Percentiles rank a stretch among this genome's conserved stretches.
These are phyloP conservation scores for Inga oerstediana DNA, from an alignment of 306 rosid genomes.

Conservation along the genomic window DNA sequence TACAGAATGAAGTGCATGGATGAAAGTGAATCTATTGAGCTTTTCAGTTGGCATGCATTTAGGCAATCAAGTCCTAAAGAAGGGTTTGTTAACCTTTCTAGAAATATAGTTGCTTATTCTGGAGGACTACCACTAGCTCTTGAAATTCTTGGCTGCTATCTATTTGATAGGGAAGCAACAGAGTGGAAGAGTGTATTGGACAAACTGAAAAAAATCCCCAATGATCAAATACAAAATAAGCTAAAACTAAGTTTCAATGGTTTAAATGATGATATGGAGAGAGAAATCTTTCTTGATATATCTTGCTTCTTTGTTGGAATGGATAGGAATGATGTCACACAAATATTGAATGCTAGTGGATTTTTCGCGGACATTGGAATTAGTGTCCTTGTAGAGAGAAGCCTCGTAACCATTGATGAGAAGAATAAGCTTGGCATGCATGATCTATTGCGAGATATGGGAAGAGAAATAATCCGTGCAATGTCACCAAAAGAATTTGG, in stretches of 20 bases:
- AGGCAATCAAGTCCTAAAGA: background rate
- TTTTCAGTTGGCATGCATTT: background rate
- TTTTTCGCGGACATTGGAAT: background rate
- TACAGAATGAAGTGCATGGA: background rate
- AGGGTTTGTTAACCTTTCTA: background rate
- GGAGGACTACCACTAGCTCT: background rate
- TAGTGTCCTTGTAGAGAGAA: background rate
- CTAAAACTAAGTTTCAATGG: background rate
- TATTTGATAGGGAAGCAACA: background rate
- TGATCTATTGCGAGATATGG: background rate
- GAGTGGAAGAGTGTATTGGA: background rate
- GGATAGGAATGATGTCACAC: background rate
- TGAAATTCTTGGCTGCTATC: background rate
- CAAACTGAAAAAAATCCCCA: background rate
- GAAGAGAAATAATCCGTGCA: background rate
- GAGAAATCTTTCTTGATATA: background rate
- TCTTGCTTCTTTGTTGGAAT: background rate
- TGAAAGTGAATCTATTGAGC: background rate
- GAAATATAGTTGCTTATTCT: background rate
- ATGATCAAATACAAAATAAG: background rate
- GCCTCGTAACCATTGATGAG: background rate
- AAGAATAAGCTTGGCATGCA: background rate
- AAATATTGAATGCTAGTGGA: background rate
- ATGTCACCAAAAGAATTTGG: background rate
- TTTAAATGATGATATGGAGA: background rate